Conservation (phyloP, 2,329 filamentous ascomycete genomes). For the Hymenoscyphus albidus region DNA sequence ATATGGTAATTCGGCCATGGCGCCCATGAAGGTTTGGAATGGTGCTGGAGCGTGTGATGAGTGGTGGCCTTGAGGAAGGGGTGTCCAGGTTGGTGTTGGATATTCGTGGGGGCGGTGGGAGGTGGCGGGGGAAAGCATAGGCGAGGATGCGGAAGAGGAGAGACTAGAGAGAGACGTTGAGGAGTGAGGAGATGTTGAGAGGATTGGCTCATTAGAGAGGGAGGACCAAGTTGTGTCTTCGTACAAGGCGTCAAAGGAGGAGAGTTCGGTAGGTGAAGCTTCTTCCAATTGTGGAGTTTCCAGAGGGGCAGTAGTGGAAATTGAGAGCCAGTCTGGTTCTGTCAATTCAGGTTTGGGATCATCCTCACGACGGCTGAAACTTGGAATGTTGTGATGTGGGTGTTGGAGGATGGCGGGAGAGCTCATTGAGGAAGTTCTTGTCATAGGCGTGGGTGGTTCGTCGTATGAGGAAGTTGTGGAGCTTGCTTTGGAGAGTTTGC, state of each 20-base stretch:
- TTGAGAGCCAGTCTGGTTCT: constrained; percentile 10
- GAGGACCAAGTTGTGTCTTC: constrained; percentile 30
- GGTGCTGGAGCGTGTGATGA: constrained; percentile 22
- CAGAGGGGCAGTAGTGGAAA: constrained; percentile 2
- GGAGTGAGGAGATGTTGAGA: constrained; percentile 20
- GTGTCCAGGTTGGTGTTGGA: constrained; percentile 27
- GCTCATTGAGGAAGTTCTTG: constrained; percentile 21
- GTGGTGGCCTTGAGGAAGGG: constrained; percentile 3
- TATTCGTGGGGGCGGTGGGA: constrained; percentile 22
- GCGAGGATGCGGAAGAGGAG: constrained; percentile 11
- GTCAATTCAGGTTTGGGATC: constrained; percentile 6
- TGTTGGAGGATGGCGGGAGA: constrained; percentile 28
- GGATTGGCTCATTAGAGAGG: constrained; percentile 15
- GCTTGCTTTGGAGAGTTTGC: constrained; percentile 18
- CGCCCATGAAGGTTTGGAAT: constrained; percentile 35
- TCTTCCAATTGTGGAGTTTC: constrained; percentile 3
- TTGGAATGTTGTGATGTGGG: constrained; percentile 6
- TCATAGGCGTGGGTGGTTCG: constrained; percentile 22
- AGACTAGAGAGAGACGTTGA: constrained; percentile 18
- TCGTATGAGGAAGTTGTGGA: constrained; percentile 13
- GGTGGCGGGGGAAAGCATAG: constrained; percentile 4
- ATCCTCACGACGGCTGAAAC: constrained; percentile 4
- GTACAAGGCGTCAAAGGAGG: constrained; percentile 32
- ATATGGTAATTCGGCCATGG: constrained; percentile 31
- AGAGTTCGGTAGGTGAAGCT: constrained; percentile 14